phyloP scores from a whole-genome alignment of 768 basidiomycete genomes.

The Rhizopogon vesiculosus region DNA sequence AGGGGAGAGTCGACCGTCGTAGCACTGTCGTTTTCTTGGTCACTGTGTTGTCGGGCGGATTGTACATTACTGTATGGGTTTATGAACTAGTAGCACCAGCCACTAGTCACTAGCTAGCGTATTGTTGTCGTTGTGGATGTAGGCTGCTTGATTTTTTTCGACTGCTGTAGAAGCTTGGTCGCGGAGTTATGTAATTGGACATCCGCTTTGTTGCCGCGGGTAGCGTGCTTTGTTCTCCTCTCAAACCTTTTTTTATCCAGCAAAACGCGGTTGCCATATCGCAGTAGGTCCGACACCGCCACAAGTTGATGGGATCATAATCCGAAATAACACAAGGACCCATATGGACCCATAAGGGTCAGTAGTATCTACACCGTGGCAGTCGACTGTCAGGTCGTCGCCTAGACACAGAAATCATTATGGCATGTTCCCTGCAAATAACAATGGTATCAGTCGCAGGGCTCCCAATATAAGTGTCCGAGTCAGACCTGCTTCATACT shows the following conservation, averaged over 20 bases:
- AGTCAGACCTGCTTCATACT: neutral
- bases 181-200: too few species aligned
- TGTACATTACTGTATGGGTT: neutral
- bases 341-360: too few species aligned
- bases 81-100: neutral
- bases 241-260: too few species aligned
- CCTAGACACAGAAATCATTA: neutral
- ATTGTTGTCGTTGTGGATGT: neutral
- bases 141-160: neutral
- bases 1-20: constrained; percentile 8
- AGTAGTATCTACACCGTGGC: too few species aligned
- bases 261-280: too few species aligned
- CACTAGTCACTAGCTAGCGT: neutral
- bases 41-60: neutral
- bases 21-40: neutral
- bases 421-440: neutral
- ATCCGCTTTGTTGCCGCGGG: too few species aligned
- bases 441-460: neutral
- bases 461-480: neutral
- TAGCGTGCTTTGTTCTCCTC: too few species aligned
- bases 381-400: neutral
- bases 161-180: too few species aligned
- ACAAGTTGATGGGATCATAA: too few species aligned
- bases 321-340: too few species aligned
- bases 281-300: too few species aligned